Percentiles rank a stretch among this genome's conserved stretches.
phyloP scores from a whole-genome alignment of 2,329 filamentous ascomycete genomes.

The Alternaria sp. region DNA sequence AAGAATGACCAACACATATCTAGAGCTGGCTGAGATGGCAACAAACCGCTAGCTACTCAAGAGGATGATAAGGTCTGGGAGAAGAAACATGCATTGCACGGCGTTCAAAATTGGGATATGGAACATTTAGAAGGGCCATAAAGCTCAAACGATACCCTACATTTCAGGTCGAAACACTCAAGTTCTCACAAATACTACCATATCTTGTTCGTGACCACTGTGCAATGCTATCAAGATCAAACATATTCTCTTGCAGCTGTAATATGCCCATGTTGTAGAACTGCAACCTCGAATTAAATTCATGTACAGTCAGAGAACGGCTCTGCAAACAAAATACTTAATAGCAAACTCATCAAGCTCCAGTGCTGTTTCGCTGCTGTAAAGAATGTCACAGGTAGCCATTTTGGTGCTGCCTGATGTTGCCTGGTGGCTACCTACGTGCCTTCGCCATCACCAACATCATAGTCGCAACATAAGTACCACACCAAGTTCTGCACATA shows the following conservation, averaged over 20 bases:
- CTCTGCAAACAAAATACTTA: not conserved
- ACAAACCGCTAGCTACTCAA: not conserved
- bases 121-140: slow-evolving; percentile 35
- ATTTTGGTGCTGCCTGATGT: slow-evolving; percentile 41
- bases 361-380: not conserved
- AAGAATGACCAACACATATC: not conserved
- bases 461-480: slow-evolving; percentile 36
- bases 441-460: slow-evolving; percentile 22
- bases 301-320: fast-evolving
- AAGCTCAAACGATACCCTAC: slow-evolving; percentile 47
- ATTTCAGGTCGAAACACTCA: slow-evolving; percentile 7
- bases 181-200: not conserved
- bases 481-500: not conserved
- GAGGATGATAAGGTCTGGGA: not conserved
- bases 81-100: slow-evolving; percentile 40
- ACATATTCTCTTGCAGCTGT: not conserved
- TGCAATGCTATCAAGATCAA: not conserved
- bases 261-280: not conserved
- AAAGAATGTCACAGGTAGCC: slow-evolving; percentile 27
- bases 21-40: not conserved
- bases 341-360: not conserved
- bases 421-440: slow-evolving; percentile 48
- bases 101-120: slow-evolving; percentile 39
- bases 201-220: not conserved
- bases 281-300: not conserved